phyloP scores from a whole-genome alignment of 2,329 filamentous ascomycete genomes.

The Beauveria sp. region DNA sequence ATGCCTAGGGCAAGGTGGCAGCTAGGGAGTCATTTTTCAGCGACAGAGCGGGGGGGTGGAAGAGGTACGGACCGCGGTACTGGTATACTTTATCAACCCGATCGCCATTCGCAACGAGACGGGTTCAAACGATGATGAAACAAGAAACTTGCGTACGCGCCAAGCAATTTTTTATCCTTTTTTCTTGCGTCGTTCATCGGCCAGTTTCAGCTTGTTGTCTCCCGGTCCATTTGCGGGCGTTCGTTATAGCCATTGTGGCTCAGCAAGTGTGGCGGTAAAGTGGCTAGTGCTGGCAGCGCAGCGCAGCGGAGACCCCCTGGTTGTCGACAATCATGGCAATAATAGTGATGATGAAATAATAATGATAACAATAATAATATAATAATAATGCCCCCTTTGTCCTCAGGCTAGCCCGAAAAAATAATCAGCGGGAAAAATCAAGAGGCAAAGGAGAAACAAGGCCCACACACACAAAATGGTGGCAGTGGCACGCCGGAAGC shows the following conservation, averaged over 20 bases:
- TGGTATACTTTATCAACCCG: too few relatives aligned
- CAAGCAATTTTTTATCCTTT: too few relatives aligned
- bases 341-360: too few relatives aligned
- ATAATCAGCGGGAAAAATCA: neutral
- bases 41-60: too few relatives aligned
- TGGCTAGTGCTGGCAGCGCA: neutral
- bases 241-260: neutral
- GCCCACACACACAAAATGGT: neutral
- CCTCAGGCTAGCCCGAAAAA: neutral
- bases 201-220: neutral
- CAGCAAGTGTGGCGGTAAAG: neutral
- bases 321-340: too few relatives aligned
- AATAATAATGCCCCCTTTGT: neutral
- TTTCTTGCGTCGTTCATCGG: neutral
- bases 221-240: neutral
- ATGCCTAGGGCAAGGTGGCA: neutral
- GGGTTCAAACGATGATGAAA: slow-evolving; percentile 1
- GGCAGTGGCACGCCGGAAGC: slow-evolving; percentile 7
- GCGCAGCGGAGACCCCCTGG: neutral
- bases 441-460: neutral
- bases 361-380: neutral
- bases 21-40: too few relatives aligned
- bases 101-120: neutral
- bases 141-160: neutral
- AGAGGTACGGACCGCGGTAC: too few relatives aligned